phyloP scores from a whole-genome alignment of 306 rosid species.

The Bauhinia variegata region DNA sequence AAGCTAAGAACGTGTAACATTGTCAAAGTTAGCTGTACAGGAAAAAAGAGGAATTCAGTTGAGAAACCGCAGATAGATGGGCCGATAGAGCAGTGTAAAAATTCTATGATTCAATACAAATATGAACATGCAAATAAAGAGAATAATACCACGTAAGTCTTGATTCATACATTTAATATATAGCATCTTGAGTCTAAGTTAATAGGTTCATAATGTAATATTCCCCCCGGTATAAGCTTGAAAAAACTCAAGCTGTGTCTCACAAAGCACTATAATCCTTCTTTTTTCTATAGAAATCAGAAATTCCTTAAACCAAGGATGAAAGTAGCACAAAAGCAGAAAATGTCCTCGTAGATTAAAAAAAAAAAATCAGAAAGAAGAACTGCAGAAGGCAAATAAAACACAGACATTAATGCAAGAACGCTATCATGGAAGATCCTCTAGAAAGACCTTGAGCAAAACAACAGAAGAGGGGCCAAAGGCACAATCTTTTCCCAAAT shows the following conservation, averaged over 20 bases:
- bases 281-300: no score
- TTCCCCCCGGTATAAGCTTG: constrained; percentile 15
- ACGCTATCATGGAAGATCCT: no score
- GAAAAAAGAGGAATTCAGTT: constrained; percentile 24
- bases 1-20: constrained; percentile 82
- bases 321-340: no score
- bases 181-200: constrained; percentile 8
- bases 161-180: constrained; percentile 27
- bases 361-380: no score
- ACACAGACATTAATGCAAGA: no score
- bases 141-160: not conserved
- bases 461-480: no score
- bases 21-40: constrained; percentile 78
- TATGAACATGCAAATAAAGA: constrained; percentile 9
- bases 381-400: no score
- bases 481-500: no score
- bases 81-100: constrained; percentile 20
- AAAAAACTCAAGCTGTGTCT: not conserved
- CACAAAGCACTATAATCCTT: not conserved
- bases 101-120: constrained; percentile 19
- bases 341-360: no score
- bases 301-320: no score
- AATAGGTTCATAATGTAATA: constrained; percentile 6
- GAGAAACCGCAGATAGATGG: constrained; percentile 14
- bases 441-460: no score